Percentiles rank a stretch among this genome's conserved stretches.
Evolutionary conservation across 2,329 filamentous ascomycete species (phyloP).

Genomic region (Penicillium sp.): DNA sequence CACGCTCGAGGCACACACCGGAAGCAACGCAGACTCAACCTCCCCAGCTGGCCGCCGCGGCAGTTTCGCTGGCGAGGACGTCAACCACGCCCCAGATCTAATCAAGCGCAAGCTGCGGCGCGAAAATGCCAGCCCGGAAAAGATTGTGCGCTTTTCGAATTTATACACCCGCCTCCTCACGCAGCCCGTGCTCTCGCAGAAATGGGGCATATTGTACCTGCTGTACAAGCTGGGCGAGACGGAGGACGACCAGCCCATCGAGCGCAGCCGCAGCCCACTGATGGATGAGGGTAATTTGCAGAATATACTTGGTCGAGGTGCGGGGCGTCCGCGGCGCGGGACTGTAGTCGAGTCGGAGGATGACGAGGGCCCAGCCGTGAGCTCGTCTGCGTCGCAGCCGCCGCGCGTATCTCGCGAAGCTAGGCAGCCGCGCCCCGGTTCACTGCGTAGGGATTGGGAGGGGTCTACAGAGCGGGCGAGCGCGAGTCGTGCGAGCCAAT

Average conservation of each 20-base stretch:
- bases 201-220: slow-evolving; percentile 95
- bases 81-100: slow-evolving; percentile 89
- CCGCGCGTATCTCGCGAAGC: slow-evolving; percentile 16
- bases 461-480: slow-evolving; percentile 21
- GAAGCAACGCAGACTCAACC: slow-evolving; percentile 25
- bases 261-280: slow-evolving; percentile 39
- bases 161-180: slow-evolving; percentile 85
- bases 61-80: slow-evolving; percentile 48
- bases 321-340: slow-evolving; percentile 24
- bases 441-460: slow-evolving; percentile 26
- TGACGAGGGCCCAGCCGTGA: slow-evolving; percentile 41
- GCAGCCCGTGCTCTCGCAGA: slow-evolving; percentile 90
- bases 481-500: slow-evolving; percentile 14
- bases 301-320: slow-evolving; percentile 35
- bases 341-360: slow-evolving; percentile 31
- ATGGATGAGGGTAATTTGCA: slow-evolving; percentile 43
- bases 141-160: slow-evolving; percentile 84
- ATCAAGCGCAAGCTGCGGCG: slow-evolving; percentile 87
- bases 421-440: slow-evolving; percentile 29
- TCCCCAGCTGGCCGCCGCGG: slow-evolving; percentile 33
- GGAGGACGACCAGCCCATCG: slow-evolving; percentile 29
- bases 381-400: slow-evolving; percentile 44
- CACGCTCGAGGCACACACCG: slow-evolving; percentile 36
- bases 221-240: slow-evolving; percentile 74
- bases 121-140: slow-evolving; percentile 69